Evolutionary conservation across 306 rosid species (phyloP), one percentile per base, ranked within the genome.

Genomic region (Quercus cerris): DNA sequence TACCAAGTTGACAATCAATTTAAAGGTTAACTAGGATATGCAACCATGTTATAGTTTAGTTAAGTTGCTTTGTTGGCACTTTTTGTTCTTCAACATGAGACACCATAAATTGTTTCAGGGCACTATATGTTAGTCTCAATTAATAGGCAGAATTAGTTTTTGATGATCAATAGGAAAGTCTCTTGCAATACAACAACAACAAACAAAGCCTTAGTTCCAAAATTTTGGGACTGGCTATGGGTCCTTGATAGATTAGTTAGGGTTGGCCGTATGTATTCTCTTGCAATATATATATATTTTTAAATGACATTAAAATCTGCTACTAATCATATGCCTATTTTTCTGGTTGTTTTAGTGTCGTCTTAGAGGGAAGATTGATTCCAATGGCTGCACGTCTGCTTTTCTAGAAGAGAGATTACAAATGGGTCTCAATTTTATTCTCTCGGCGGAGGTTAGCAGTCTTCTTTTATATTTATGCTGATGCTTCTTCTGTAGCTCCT

Each of bases 361-460:
- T 70, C 97, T 94, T 58, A 84, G 98, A 78, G 98, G 98, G 74
- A 94, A 88, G 93, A 85, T 94, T 57, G 98, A 94, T 85, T 94
- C 98, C 76, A 92, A 88, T 68, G 97, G 98, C 41, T 78, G 83
- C 11, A 86, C 75, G 0, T 88, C 96, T 76, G 92, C 98, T 15
- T 90, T 84, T 84, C 85, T 93, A 86, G 99, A 95, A 91, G 99
- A 95, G 84, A 91, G 99, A 51, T 82, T 91, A 75, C 89, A 87
- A 69, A 89, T 89, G 95, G 93, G 95, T 63, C 90, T 89, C 35
- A 89, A 89, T 79, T 91, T 91, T 73, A 86, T 91, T 64, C 93
- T 91, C 80, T 91, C 95, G 5, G 93, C 93, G 0, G 93, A 91
- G 93, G 95, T 89, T 70, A 83, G 83, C 64, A 5, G 38, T 58